phyloP scores from a whole-genome alignment of 129 eudicot species.

The Smallanthus sonchifolius region DNA sequence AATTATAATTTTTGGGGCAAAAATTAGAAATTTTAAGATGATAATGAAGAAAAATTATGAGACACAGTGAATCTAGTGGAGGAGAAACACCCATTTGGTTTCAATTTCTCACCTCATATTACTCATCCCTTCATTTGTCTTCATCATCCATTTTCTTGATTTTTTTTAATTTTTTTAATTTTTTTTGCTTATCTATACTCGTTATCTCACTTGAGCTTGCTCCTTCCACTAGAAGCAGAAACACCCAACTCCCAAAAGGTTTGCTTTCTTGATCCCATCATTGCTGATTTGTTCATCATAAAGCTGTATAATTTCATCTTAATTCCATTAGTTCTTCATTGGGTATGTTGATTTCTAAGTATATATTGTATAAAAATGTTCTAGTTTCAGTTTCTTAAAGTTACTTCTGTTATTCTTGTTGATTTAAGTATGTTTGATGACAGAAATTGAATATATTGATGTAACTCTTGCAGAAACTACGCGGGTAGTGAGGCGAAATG shows the following conservation, averaged over 20 bases:
- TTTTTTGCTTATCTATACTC: conserved; percentile 30
- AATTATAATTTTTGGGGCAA: background rate
- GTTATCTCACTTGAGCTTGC: conserved; percentile 22
- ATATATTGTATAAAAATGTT: background rate
- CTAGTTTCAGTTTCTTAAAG: conserved; percentile 12
- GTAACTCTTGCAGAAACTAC: conserved; percentile 19
- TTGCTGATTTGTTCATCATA: conserved; percentile 1
- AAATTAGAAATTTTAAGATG: background rate
- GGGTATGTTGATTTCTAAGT: background rate
- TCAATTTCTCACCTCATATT: conserved; percentile 33
- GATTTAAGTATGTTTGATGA: background rate
- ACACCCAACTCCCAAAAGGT: conserved; percentile 31
- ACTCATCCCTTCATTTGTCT: conserved; percentile 36
- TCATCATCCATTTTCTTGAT: conserved; percentile 30
- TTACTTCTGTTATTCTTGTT: background rate
- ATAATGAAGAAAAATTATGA: conserved; percentile 8
- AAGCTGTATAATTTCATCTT: conserved; percentile 1
- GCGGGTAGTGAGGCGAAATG: conserved; percentile 24
- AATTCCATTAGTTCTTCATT: background rate
- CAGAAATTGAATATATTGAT: background rate
- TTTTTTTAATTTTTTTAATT: background rate
- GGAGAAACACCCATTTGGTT: conserved; percentile 26
- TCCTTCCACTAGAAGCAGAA: conserved; percentile 21
- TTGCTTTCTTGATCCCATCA: conserved; percentile 14
- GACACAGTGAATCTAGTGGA: conserved; percentile 18